Evolutionary conservation across 2,329 filamentous ascomycete genomes (phyloP).

Genomic region (Colletotrichum sp.): DNA sequence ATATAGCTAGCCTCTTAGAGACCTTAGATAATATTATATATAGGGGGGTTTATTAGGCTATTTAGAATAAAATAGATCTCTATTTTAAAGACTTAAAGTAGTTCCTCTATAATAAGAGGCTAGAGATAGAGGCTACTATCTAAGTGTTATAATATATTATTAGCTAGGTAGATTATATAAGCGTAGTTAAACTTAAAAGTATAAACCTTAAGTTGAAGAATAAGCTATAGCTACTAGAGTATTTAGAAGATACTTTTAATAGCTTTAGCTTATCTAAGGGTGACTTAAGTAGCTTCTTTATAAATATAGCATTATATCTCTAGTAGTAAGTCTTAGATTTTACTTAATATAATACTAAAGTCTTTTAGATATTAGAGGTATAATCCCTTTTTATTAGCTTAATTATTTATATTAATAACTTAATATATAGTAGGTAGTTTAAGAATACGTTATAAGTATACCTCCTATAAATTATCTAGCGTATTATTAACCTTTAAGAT

Average conservation of each 20-base stretch:
- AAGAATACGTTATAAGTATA: background rate
- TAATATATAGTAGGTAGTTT: background rate
- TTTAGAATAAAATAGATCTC: background rate
- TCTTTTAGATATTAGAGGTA: background rate
- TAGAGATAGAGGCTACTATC: background rate
- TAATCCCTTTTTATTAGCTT: background rate
- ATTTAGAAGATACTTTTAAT: background rate
- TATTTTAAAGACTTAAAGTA: background rate
- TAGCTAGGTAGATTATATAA: background rate
- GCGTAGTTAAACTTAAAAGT: background rate
- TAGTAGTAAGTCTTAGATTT: no score
- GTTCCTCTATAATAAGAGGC: background rate
- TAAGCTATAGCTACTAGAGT: background rate
- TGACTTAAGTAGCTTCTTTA: no score
- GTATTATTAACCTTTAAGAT: background rate
- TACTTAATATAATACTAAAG: no score
- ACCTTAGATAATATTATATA: background rate
- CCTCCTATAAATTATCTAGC: background rate
- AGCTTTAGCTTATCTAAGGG: background rate
- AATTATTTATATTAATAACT: background rate
- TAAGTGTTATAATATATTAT: background rate
- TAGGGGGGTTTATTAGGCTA: background rate
- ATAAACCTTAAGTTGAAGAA: background rate
- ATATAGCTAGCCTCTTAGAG: background rate
- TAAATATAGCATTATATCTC: no score